Conservation (phyloP, 2,329 filamentous ascomycete species). For the Fusarium oxysporum region DNA sequence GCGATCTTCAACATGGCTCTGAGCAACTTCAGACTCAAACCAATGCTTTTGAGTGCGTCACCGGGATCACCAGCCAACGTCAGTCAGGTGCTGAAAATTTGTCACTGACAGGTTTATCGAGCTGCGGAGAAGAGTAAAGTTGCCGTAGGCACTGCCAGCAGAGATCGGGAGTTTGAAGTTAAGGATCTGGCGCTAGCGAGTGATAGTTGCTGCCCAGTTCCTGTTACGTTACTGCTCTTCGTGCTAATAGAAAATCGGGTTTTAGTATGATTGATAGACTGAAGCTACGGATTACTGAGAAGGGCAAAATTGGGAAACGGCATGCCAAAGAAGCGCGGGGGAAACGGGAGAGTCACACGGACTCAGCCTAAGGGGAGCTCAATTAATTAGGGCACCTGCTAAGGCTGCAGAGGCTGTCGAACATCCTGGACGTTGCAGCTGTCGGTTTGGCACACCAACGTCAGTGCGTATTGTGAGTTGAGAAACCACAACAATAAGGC, state of each 20-base stretch:
- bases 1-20: slow-evolving; percentile 29
- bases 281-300: slow-evolving; percentile 21
- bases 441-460: slow-evolving; percentile 34
- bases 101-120: not conserved
- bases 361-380: slow-evolving; percentile 24
- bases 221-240: not conserved
- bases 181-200: not conserved
- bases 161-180: not conserved
- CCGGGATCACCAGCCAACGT: not conserved
- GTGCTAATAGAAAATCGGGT: not conserved
- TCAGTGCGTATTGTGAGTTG: not conserved
- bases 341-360: slow-evolving; percentile 24
- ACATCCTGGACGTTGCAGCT: slow-evolving; percentile 28
- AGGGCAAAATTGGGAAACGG: slow-evolving; percentile 8
- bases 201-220: not conserved
- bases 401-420: slow-evolving; percentile 10
- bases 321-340: slow-evolving; percentile 21
- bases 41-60: slow-evolving; percentile 13
- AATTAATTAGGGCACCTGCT: slow-evolving; percentile 25
- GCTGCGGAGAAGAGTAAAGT: not conserved
- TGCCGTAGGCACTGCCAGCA: not conserved
- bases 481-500: not conserved
- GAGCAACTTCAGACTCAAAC: not conserved
- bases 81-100: not conserved
- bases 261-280: not conserved